Evolutionary conservation across 257 asterid species (phyloP), one percentile per base, ranked within the genome.

Genomic region (Dorcoceras hygrometricum): DNA sequence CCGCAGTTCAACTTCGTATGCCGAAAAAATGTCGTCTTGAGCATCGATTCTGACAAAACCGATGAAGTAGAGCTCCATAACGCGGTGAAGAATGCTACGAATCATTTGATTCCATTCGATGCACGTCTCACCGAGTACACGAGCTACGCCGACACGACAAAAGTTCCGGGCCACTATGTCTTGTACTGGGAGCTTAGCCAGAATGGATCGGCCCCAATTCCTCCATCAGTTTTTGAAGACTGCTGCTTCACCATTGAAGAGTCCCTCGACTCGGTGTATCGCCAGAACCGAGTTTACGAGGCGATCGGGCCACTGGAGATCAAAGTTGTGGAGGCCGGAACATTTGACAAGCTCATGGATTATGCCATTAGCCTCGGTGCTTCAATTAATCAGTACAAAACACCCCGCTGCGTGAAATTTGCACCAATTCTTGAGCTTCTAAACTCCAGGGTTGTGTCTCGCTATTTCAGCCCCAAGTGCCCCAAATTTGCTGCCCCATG

Each of bases 301-400:
- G 87, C 96, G 0, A 82, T 92, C n/a, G 98, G 98, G 1, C 86
- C 98, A 0, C 83, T 92, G 2, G 98, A 92, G 79, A 87, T 92
- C 86, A 86, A 83, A 79, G 78, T 87, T 48, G 96, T 92, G 55
- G 89, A 89, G 12, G 26, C 6, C 0, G 97, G 98, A 1, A 87
- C 97, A 0, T 92, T 92, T 68, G 98, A 92, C 32, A 92, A 89
- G 86, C 85, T 92, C 1, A 92, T 92, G 98, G 98, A 92, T 67
- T 87, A 86, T 62, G 96, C 98, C 4, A 87, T 92, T 20, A 85
- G 89, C 73, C 66, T 82, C 20, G 98, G 98, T 20, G 97, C 98
- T 2, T 89, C 97, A 16, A 46, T 46, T 4, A 46, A 46, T 16
- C 53, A 46, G 53, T 46, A 46, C 53, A 46, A 46, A 46, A 83